A percentile compares a stretch with the other conserved stretches of the same genome.
phyloP scores from a whole-genome alignment of 345 rosid genomes.

The Schrenkiella parvula region DNA sequence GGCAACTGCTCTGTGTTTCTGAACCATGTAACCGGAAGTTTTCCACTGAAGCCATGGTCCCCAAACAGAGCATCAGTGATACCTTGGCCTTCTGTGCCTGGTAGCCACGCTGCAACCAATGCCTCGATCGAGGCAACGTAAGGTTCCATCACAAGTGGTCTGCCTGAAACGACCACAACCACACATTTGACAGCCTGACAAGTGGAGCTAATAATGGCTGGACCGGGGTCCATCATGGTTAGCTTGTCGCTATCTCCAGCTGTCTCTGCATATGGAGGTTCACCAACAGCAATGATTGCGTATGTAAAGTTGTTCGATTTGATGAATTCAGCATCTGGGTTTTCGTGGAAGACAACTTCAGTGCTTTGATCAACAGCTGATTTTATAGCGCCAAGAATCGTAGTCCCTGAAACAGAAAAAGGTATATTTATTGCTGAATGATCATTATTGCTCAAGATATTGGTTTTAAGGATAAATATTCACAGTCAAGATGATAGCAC shows the following conservation, averaged over 20 bases:
- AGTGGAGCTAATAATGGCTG: slow-evolving; percentile 54
- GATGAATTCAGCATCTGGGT: slow-evolving; percentile 60
- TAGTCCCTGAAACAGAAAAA: slow-evolving; percentile 52
- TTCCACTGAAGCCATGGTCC: slow-evolving; percentile 81
- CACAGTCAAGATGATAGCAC: not conserved
- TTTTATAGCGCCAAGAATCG: slow-evolving; percentile 70
- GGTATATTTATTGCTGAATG: not conserved
- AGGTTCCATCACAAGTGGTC: slow-evolving; percentile 82
- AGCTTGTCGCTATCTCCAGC: slow-evolving; percentile 67
- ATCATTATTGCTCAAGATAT: too few relatives aligned
- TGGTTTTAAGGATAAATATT: too few relatives aligned
- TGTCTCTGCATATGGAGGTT: slow-evolving; percentile 77
- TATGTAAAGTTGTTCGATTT: slow-evolving; percentile 65
- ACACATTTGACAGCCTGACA: slow-evolving; percentile 70
- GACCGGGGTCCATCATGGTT: slow-evolving; percentile 69
- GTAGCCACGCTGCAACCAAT: slow-evolving; percentile 89
- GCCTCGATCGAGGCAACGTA: slow-evolving; percentile 61
- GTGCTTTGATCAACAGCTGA: slow-evolving; percentile 68
- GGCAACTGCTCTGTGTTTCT: slow-evolving; percentile 85
- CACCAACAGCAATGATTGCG: slow-evolving; percentile 83
- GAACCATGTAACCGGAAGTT: slow-evolving; percentile 88
- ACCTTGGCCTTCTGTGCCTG: slow-evolving; percentile 95
- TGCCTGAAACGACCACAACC: slow-evolving; percentile 73
- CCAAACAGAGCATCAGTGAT: slow-evolving; percentile 82
- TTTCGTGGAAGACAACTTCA: slow-evolving; percentile 55